Evolutionary conservation across 2,329 filamentous ascomycete species (phyloP), one percentile per base, ranked within the genome.

Genomic region (Hymenoscyphus repandus): DNA sequence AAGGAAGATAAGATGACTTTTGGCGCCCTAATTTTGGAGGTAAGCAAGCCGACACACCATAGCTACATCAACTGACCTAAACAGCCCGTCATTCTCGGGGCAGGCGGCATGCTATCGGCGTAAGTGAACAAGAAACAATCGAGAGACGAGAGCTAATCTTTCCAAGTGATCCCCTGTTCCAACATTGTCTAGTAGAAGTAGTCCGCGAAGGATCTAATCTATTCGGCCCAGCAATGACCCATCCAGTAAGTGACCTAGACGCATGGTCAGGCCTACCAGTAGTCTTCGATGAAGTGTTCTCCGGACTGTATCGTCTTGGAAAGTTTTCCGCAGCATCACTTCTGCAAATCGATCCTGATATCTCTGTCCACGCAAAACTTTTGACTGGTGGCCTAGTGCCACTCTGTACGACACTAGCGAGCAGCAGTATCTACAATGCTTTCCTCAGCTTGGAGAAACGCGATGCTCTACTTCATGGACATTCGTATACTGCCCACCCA

Each of bases 261-360:
- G 57, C 71, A 30, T 95, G 89, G 89, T 74, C 75, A 1, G 88
- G 89, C 2, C 76, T 95, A 3, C 89, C 90, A 0, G 72, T 95
- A 36, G 75, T 95, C 58, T 89, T 90, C 57, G 89, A 95, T 64
- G 90, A 95, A 65, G 89, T 95, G 33, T 95, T 95, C 68, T 92
- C 88, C 0, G 89, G 89, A 1, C 73, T 95, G 4, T 91, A 91
- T 66, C 86, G 90, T 11, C 80, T 95, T 0, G 89, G 90, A 2
- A 79, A 83, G 36, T 82, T 85, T 63, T 83, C 79, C 1, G 76
- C 88, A 0, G 80, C 86, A 0, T 83, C 83, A 0, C 87, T 92
- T 66, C 76, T 95, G 2, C 72, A 74, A 5, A 70, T 81, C 0
- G 68, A 88, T 31, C 78, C 89, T 0, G 89, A 95, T 60, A 85